Evolutionary conservation across 768 basidiomycete genomes (phyloP), one percentile per base, ranked within the genome.

Genomic region (Tricholoma matsutake): DNA sequence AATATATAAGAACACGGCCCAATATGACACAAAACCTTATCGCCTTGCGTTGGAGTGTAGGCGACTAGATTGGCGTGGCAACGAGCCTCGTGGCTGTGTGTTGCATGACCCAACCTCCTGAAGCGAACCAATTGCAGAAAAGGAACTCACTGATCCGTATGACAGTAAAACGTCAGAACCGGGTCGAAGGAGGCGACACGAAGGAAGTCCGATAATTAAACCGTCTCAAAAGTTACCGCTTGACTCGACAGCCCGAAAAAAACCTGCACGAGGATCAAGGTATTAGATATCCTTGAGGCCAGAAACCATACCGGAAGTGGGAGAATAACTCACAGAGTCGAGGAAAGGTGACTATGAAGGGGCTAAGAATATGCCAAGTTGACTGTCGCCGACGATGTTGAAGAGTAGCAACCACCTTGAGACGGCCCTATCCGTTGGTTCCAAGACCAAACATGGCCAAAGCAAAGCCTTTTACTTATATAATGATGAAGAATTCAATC

Each of bases 351-450:
- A 69, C 65, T 62, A 69, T 64, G 60, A 57, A 65, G 32, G 57
- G 63, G 58, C 57, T 63, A 67, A 52, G 66, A 63, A 61, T 61
- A 61, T 59, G 66, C 66, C 67, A 71, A 72, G 71, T 65, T 69
- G 73, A 72, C 74, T 76, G 75, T 75, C 76, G 76, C 72, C 75
- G 77, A 74, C 73, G 64, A 65, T 75, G 73, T 71, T 65, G 67
- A 70, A 72, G 70, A 70, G 72, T 78, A 78, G 76, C 76, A 78
- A 78, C 76, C 72, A 75, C 72, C n/a, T 70, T 76, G 73, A 78
- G 72, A 72, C 71, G 69, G 35, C 35, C 69, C 72, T 71, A 65
- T 58, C 73, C 68, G 72, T 70, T 69, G 10, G 43, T 10, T 49
- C 71, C 68, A 62, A 64, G 65, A 60, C 69, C 72, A 76, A 79